These are phyloP conservation scores for Vigna reflexopilosa DNA, from an alignment of 306 rosid species.

Conservation along the genomic window DNA sequence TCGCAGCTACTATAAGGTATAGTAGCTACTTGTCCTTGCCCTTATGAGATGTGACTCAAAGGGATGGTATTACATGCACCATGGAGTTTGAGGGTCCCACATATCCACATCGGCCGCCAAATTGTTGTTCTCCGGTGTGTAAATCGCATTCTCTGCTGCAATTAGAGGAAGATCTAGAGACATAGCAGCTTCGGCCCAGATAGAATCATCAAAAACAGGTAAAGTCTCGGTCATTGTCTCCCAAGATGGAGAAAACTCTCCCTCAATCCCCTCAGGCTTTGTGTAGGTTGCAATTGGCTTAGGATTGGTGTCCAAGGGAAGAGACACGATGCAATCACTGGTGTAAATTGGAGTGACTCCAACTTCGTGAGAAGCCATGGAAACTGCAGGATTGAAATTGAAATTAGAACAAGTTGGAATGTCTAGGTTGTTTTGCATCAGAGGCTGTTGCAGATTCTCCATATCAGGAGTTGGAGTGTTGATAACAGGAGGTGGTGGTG, in stretches of 20 bases:
- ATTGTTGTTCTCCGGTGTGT: constrained; percentile 35
- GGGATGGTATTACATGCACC: constrained; percentile 56
- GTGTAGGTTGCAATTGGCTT: not conserved
- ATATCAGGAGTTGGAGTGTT: constrained; percentile 16
- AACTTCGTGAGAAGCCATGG: constrained; percentile 45
- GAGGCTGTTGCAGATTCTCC: constrained; percentile 13
- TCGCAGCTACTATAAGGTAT: not conserved
- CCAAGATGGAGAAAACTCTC: constrained; percentile 51
- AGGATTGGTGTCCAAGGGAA: constrained; percentile 21
- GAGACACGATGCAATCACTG: constrained; percentile 31
- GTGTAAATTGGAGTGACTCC: constrained; percentile 33
- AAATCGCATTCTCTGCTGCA: constrained; percentile 41
- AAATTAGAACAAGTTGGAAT: not conserved
- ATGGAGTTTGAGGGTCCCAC: constrained; percentile 63
- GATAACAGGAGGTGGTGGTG: constrained; percentile 17
- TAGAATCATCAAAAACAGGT: constrained; percentile 61
- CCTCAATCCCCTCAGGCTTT: constrained; percentile 26
- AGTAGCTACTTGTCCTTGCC: not conserved
- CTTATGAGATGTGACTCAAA: not conserved
- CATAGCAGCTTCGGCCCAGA: constrained; percentile 82
- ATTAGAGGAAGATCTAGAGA: constrained; percentile 63
- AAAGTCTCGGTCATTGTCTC: constrained; percentile 47
- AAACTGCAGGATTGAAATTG: not conserved
- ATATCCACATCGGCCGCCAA: constrained; percentile 47
- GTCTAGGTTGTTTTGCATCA: constrained; percentile 16